Percentiles rank a stretch among this genome's conserved stretches.
phyloP scores from a whole-genome alignment of 176 grass and related monocot genomes.

The Carex littledalei region DNA sequence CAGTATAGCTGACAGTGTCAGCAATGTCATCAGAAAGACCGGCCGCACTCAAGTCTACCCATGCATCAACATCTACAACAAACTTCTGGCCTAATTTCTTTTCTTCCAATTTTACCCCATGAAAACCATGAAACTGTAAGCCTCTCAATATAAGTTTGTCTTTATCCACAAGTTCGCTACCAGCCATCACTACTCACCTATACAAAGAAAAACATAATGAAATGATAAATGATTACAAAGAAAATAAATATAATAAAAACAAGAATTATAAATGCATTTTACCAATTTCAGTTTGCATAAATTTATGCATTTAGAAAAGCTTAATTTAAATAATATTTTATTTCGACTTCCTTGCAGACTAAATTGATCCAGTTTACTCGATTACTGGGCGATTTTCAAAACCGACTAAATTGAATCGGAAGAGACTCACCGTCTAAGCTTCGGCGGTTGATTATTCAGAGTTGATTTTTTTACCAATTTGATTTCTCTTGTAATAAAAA shows the following conservation, averaged over 20 bases:
- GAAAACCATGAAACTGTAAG: slow-evolving; percentile 87
- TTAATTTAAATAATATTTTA: neutral
- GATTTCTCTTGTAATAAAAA: no score
- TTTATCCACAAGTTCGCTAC: slow-evolving; percentile 33
- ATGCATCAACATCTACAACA: slow-evolving; percentile 69
- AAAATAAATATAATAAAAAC: neutral
- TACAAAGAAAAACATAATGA: neutral
- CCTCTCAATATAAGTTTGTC: slow-evolving; percentile 67
- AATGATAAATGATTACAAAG: neutral
- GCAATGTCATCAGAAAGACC: slow-evolving; percentile 51
- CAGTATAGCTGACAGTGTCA: slow-evolving; percentile 72
- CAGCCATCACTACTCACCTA: slow-evolving; percentile 36
- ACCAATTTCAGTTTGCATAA: neutral
- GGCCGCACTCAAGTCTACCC: slow-evolving; percentile 63
- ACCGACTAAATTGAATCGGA: no score
- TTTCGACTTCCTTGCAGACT: no score
- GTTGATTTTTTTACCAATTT: no score
- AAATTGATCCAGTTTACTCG: no score
- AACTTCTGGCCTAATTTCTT: slow-evolving; percentile 70
- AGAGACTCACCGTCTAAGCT: no score
- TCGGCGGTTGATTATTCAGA: no score
- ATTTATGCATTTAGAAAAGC: neutral
- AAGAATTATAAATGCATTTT: neutral
- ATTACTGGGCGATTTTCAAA: no score
- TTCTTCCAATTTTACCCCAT: slow-evolving; percentile 76